Conservation (phyloP, 2,329 filamentous ascomycete genomes). For the Emydomyces testavorans region DNA sequence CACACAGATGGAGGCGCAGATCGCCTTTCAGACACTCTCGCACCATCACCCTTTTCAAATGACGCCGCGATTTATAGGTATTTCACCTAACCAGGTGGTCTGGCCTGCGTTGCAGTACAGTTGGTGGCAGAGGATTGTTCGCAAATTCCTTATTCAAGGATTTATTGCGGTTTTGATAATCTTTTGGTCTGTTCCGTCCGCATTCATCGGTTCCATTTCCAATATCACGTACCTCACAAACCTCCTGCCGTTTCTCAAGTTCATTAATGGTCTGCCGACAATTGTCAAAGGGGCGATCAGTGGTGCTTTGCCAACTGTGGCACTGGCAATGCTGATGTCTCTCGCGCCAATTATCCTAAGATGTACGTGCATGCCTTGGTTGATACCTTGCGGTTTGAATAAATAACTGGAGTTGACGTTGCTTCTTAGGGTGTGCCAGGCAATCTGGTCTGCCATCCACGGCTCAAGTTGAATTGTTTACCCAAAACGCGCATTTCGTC, state of each 20-base stretch:
- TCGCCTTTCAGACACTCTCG: conserved; percentile 70
- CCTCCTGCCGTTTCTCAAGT: conserved; percentile 52
- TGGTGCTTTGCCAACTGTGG: conserved; percentile 68
- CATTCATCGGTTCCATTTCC: conserved; percentile 72
- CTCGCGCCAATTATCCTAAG: conserved; percentile 74
- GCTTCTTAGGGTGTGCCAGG: conserved; percentile 55
- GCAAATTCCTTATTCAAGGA: conserved; percentile 54
- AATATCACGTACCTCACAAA: conserved; percentile 60
- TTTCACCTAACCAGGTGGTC: conserved; percentile 73
- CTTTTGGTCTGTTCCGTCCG: conserved; percentile 72
- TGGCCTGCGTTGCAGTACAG: conserved; percentile 73
- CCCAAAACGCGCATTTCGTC: conserved; percentile 76
- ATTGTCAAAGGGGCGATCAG: conserved; percentile 66
- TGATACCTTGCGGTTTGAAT: background rate
- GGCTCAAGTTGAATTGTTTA: conserved; percentile 72
- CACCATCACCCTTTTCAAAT: conserved; percentile 80
- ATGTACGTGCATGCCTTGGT: conserved; percentile 39
- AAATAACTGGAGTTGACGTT: background rate
- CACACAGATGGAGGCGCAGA: conserved; percentile 69
- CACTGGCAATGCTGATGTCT: conserved; percentile 73
- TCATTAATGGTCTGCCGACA: conserved; percentile 59
- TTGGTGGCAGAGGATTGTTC: conserved; percentile 71
- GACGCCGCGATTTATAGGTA: conserved; percentile 72
- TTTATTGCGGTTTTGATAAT: conserved; percentile 68
- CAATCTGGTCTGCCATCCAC: conserved; percentile 67